phyloP scores from a whole-genome alignment of 306 rosid genomes.

The Quercus engelmannii region DNA sequence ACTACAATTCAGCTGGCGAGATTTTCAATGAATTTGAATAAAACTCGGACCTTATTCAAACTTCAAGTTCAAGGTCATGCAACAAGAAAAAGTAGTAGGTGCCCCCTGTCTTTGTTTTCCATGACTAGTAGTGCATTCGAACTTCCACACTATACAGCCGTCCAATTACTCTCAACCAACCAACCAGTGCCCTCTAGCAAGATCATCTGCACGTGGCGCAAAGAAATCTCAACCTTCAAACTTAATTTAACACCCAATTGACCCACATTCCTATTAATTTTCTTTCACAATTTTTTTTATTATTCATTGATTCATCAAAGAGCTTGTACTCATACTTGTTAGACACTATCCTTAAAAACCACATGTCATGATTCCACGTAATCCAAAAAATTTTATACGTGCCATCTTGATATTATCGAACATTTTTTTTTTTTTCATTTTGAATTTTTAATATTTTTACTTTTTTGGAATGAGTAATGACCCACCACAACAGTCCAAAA shows the following conservation, averaged over 20 bases:
- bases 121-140: neutral
- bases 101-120: slow-evolving; percentile 11
- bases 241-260: slow-evolving; percentile 21
- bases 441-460: too few relatives aligned
- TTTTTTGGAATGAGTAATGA: neutral
- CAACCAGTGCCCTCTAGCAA: neutral
- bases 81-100: slow-evolving; percentile 19
- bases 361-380: neutral
- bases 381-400: neutral
- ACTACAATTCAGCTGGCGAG: too few relatives aligned
- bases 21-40: too few relatives aligned
- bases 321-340: neutral
- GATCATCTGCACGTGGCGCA: slow-evolving; percentile 24
- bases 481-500: neutral
- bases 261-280: neutral
- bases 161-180: slow-evolving; percentile 2
- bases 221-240: slow-evolving; percentile 2
- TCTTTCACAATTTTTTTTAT: neutral
- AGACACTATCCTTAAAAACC: neutral
- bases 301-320: neutral
- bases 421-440: neutral
- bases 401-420: slow-evolving; percentile 1
- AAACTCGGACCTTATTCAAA: too few relatives aligned
- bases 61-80: neutral
- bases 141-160: neutral